A percentile compares a stretch with the other conserved stretches of the same genome.
Conservation (phyloP, 805 yeast species). For the Metschnikowia dekortorum region DNA sequence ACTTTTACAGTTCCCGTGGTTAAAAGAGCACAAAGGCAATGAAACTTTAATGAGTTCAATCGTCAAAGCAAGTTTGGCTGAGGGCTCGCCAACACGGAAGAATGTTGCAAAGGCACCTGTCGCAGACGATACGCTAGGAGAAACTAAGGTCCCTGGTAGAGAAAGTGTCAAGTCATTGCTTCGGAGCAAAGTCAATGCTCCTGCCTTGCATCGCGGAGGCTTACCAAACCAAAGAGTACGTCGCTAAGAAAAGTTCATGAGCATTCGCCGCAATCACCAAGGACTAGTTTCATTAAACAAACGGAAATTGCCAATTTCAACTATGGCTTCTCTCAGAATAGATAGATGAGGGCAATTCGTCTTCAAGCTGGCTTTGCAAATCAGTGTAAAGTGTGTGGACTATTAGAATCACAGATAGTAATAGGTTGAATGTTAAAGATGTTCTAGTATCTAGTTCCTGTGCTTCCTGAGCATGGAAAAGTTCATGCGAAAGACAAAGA, state of each 20-base stretch:
- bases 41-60: constrained; percentile 28
- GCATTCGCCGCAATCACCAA: neutral
- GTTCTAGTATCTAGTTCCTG: neutral
- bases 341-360: neutral
- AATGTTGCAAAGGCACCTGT: constrained; percentile 17
- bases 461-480: neutral
- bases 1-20: constrained; percentile 81
- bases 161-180: constrained; percentile 39
- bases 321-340: neutral
- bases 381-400: neutral
- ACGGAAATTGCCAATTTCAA: neutral
- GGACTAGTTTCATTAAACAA: neutral
- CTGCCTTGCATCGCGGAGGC: constrained; percentile 43
- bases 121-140: constrained; percentile 4
- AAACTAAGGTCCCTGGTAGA: constrained; percentile 10
- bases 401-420: neutral
- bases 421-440: neutral
- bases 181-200: constrained; percentile 39
- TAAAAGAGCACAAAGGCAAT: constrained; percentile 44
- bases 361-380: neutral
- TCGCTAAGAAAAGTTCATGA: constrained; percentile 3
- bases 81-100: constrained; percentile 6
- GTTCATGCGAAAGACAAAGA: neutral
- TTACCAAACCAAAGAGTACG: constrained; percentile 19
- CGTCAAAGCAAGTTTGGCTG: constrained; percentile 20